Evolutionary conservation across 306 rosid species (phyloP), one percentile per base, ranked within the genome.

Genomic region (Herpetospermum pedunculosum): DNA sequence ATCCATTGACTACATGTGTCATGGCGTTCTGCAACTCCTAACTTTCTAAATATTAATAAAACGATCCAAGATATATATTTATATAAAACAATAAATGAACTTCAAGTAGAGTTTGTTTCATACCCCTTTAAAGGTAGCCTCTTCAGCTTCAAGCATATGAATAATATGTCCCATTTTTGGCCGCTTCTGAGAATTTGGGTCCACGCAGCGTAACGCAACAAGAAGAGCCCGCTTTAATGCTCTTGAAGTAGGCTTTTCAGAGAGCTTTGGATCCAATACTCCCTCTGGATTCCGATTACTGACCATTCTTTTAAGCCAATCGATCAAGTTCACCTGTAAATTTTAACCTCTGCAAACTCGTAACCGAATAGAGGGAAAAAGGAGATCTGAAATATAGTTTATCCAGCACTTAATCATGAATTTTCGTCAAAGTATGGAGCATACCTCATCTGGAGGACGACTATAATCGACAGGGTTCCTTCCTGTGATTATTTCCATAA

Each of bases 71-170:
- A 80, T 26, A 44, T 30, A 46, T 2, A 80, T 26, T 32, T 30
- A 46, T 2, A 48, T 2, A 72, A 47, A 41, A 32, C 60, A 43
- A 74, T 40, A 73, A 75, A 32, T 73, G 57, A 76, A 46, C 76
- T 81, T 63, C 69, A 34, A 76, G 60, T 26, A 57, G 64, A 80
- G 75, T n/a, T 25, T 57, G 76, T 63, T 53, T 60, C 85, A 18
- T 89, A 92, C 98, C 82, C 86, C 90, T 85, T 83, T 88, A 80
- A 82, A 85, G 49, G 86, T 88, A 59, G 86, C 72, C 68, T 86
- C 98, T 80, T 90, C 96, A 44, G 98, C 92, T 87, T 92, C 98
- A 69, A 90, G 98, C 96, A 92, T 92, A 82, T 90, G 95, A 71
- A 92, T 89, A 34, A 92, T 84, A 70, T 90, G 96, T 55, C 96